Evolutionary conservation across 2,329 filamentous ascomycete genomes (phyloP).

Genomic region (Xylaria sp.): DNA sequence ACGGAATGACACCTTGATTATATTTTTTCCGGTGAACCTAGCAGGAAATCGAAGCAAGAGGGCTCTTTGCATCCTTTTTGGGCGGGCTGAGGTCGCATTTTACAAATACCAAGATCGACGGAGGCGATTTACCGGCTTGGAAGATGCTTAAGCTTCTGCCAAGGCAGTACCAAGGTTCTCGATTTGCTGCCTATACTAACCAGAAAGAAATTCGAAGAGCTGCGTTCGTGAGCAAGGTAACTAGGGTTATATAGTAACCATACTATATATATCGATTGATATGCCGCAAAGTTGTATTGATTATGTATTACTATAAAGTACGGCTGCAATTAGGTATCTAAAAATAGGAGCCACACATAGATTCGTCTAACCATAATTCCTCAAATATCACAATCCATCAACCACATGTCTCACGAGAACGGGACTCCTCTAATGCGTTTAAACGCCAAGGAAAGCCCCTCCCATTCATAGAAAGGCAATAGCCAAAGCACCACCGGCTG

Average conservation of each 20-base stretch:
- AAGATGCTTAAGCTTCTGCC: background rate
- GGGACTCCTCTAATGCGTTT: background rate
- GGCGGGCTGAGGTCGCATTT: background rate
- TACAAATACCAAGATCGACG: slow-evolving; percentile 2
- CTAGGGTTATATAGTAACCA: too few relatives aligned
- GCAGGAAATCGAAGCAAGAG: background rate
- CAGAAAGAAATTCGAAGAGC: background rate
- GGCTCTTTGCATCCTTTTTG: background rate
- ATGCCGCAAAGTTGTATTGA: too few relatives aligned
- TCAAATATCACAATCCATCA: slow-evolving; percentile 3
- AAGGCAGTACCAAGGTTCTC: background rate
- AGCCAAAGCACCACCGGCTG: slow-evolving; percentile 27
- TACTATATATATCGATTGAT: too few relatives aligned
- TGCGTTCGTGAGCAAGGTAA: too few relatives aligned
- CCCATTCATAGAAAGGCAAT: slow-evolving; percentile 29
- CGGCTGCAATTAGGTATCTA: background rate
- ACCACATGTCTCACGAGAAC: background rate
- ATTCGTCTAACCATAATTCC: background rate
- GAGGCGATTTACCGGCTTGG: background rate
- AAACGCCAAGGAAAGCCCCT: background rate
- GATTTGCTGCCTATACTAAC: background rate
- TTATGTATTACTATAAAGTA: background rate
- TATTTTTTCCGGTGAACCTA: background rate
- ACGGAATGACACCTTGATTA: background rate
- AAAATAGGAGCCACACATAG: background rate